Conservation (phyloP, 768 basidiomycete genomes). For the Lactarius deliciosus region DNA sequence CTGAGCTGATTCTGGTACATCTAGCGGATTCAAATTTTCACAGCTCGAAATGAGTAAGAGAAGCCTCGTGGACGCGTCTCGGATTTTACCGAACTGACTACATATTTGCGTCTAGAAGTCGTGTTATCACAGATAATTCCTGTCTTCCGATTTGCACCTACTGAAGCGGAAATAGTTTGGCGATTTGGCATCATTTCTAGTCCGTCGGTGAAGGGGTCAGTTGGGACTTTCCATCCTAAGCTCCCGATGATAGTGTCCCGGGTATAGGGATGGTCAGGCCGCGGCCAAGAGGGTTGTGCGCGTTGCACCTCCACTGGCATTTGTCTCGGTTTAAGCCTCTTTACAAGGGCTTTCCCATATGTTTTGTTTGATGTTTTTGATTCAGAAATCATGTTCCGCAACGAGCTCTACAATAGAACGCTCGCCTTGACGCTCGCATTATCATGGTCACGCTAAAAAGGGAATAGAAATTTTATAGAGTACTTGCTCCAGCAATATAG, state of each 20-base stretch:
- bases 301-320: no score
- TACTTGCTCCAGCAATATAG: no score
- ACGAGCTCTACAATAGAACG: no score
- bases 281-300: no score
- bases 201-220: not conserved
- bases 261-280: not conserved
- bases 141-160: not conserved
- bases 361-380: no score
- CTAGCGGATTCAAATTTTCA: constrained; percentile 20
- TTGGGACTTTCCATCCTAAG: not conserved
- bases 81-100: not conserved
- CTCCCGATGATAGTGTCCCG: not conserved
- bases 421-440: no score
- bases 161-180: not conserved
- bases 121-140: constrained; percentile 1
- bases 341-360: no score
- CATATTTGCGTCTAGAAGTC: not conserved
- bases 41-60: constrained; percentile 12
- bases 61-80: not conserved
- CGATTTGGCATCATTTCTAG: not conserved
- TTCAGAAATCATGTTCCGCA: no score
- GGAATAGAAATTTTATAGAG: no score
- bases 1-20: not conserved
- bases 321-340: no score
- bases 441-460: no score